These are phyloP conservation scores for Cercospora berteroae DNA, from an alignment of 2,329 filamentous ascomycete species.

Conservation along the genomic window DNA sequence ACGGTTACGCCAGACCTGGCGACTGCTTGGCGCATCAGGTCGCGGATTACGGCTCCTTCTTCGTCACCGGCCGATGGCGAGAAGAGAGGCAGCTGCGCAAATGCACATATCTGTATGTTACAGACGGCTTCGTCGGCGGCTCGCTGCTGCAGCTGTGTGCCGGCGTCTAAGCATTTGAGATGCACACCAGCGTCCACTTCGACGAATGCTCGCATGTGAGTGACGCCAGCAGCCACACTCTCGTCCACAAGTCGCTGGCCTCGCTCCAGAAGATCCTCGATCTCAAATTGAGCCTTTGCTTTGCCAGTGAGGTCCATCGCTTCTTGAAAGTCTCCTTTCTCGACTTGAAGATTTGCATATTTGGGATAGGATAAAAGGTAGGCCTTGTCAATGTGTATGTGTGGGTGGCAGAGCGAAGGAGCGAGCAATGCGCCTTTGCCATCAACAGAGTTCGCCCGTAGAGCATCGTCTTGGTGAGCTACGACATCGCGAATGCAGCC, in stretches of 20 bases:
- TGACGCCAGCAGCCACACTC: constrained; percentile 63
- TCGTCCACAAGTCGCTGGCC: constrained; percentile 65
- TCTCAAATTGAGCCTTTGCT: constrained; percentile 64
- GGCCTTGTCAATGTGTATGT: constrained; percentile 69
- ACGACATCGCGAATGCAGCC: constrained; percentile 8
- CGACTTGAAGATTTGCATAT: constrained; percentile 60
- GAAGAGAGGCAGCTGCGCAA: constrained; percentile 69
- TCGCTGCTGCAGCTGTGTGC: constrained; percentile 52
- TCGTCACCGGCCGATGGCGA: constrained; percentile 44
- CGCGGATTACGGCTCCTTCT: constrained; percentile 52
- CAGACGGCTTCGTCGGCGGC: constrained; percentile 53
- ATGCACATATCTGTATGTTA: constrained; percentile 65
- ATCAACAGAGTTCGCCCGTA: constrained; percentile 36
- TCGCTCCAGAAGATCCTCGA: constrained; percentile 61
- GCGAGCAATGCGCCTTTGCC: constrained; percentile 45
- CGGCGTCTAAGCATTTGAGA: constrained; percentile 58
- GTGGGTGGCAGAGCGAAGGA: constrained; percentile 66
- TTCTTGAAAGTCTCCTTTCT: constrained; percentile 63
- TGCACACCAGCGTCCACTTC: constrained; percentile 65
- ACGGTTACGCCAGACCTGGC: constrained; percentile 52
- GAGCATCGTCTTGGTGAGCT: background rate
- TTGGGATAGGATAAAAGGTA: constrained; percentile 59
- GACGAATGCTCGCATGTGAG: constrained; percentile 68
- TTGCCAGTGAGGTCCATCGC: constrained; percentile 58
- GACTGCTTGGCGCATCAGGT: constrained; percentile 50